Conservation (phyloP, 768 basidiomycete species). For the Epithele typhae region DNA sequence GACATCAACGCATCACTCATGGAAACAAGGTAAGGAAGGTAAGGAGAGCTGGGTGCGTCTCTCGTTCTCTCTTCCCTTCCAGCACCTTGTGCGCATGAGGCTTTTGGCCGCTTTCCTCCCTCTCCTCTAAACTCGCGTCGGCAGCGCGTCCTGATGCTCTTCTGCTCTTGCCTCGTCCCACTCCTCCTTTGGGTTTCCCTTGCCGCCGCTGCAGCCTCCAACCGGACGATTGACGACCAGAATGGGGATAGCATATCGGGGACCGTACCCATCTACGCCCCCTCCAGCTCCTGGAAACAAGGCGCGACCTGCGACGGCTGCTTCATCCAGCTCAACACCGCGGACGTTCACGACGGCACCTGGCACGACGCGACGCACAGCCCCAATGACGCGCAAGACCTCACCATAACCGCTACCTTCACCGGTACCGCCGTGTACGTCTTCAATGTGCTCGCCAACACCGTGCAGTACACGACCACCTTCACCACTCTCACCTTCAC, state of each 20-base stretch:
- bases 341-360: conserved; percentile 5
- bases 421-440: conserved; percentile 13
- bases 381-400: not conserved
- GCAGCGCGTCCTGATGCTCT: no score
- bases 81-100: no score
- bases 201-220: not conserved
- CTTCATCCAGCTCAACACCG: conserved; percentile 1
- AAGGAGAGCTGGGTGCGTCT: no score
- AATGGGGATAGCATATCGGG: conserved; percentile 13
- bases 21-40: no score
- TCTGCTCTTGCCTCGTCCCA: no score
- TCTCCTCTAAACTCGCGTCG: no score
- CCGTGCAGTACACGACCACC: not conserved
- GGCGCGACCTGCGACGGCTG: conserved; percentile 8
- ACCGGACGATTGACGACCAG: conserved; percentile 16
- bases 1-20: no score
- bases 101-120: no score
- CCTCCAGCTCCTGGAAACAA: conserved; percentile 3
- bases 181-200: no score
- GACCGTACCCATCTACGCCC: conserved; percentile 1
- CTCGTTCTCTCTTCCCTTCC: no score
- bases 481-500: conserved; percentile 8
- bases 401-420: not conserved
- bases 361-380: conserved; percentile 15
- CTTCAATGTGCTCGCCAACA: conserved; percentile 7